Evolutionary conservation across 2,329 filamentous ascomycete genomes (phyloP), one percentile per base, ranked within the genome.

Genomic region (Diaporthe citriasiana): DNA sequence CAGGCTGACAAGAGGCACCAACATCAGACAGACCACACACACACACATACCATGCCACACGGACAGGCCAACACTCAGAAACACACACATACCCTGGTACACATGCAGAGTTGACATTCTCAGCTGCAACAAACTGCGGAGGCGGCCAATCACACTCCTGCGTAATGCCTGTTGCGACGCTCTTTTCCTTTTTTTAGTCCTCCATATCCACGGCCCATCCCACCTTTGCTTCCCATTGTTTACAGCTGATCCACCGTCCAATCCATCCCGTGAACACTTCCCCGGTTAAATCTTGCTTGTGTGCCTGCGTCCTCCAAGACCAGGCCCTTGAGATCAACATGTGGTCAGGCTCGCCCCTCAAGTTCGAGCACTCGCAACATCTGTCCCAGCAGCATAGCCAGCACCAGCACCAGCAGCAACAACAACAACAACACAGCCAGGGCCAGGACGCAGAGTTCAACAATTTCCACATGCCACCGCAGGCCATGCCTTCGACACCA

Each of bases 331-430:
- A 71, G 55, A 53, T 47, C 66, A 75, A 53, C 40, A 75, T 75
- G 74, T 75, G 74, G 74, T 71, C 74, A 30, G 71, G 71, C 59
- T 73, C 71, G 17, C 66, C 73, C 51, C 71, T 75, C 55, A 75
- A 75, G 30, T 75, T 74, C 55, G 74, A 75, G 55, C 74, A 75
- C 55, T 55, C 71, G 47, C 73, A 74, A 30, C 74, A 74, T 27
- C 47, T n/a, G 10, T 10, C n/a, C n/a, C 66, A 65, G 25, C 70
- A 72, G 13, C 69, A 53, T 5, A 59, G 38, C 2, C 70, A 68
- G 15, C 47, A 66, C 1, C 70, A 55, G n/a, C 45, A 35, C 10
- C 55, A 42, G 12, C 68, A 51, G 10, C 51, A 50, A 15, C 71
- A 53, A 1, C 59, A 63, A 22, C 66, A 60, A 13, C 45, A 40